phyloP scores from a whole-genome alignment of 2,329 filamentous ascomycete genomes.

The Clarireedia sp. region DNA sequence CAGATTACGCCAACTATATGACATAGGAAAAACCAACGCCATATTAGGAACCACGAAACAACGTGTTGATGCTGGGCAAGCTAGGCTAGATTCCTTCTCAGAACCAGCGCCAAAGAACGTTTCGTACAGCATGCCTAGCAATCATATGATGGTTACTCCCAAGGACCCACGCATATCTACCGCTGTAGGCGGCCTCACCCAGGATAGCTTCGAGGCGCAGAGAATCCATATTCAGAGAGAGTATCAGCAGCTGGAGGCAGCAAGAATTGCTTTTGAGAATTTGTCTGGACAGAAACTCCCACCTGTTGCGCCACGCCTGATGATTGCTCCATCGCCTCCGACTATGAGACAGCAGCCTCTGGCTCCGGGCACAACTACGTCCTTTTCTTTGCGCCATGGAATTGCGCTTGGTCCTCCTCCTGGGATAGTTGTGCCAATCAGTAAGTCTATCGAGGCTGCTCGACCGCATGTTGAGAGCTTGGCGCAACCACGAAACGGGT shows the following conservation, averaged over 20 bases:
- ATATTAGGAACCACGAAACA: neutral
- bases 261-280: neutral
- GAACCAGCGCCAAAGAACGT: too few relatives aligned
- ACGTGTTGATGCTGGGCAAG: too few relatives aligned
- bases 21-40: neutral
- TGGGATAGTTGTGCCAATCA: too few relatives aligned
- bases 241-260: neutral
- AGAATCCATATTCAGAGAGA: neutral
- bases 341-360: too few relatives aligned
- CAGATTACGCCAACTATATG: neutral
- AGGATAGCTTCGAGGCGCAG: neutral
- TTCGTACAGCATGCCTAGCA: neutral
- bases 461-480: too few relatives aligned
- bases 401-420: too few relatives aligned
- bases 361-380: too few relatives aligned
- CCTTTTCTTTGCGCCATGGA: too few relatives aligned
- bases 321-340: neutral
- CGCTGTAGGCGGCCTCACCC: neutral
- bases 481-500: too few relatives aligned
- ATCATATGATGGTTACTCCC: neutral
- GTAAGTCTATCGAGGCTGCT: too few relatives aligned
- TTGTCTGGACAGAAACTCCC: neutral
- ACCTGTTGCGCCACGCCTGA: neutral
- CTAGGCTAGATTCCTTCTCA: too few relatives aligned
- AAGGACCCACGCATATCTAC: neutral